Base-by-base conservation (phyloP, 2,329 filamentous ascomycete species). In the Arthroderma sp. region DNA sequence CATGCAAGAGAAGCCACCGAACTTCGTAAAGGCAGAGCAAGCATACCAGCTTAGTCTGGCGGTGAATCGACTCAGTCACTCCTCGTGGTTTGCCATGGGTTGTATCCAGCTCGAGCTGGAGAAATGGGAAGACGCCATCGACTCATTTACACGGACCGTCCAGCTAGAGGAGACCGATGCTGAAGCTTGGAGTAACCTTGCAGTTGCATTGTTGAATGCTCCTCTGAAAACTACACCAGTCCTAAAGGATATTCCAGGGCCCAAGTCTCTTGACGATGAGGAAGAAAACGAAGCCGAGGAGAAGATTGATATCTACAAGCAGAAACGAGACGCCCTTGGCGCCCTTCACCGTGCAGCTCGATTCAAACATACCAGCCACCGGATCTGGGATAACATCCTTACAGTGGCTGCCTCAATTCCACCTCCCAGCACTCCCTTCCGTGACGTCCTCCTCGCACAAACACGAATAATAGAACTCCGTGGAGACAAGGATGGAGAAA, bases 321-420 rank as follows among this genome's bases (percentile, higher is more conserved):
- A 88, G 56, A 79, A 90, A 1, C 75, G 79, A 0, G 88, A 95
- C 67, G 84, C 93, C 0, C 80, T 98, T 0, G 77, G 81, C 4
- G 91, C 93, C 0, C 88, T 95, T 71, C 93, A 95, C 68, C 86
- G 87, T 61, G 93, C 91, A 8, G 89, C 91, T 0, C 80, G 81
- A 3, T 81, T 95, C 23, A 89, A 94, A 54, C 81, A 88, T 70
- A 85, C 90, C 64, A 91, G 91, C 73, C 88, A 86, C 80, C 84
- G 88, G 64, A 96, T 98, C 70, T 97, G 91, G 91, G 88, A 95
- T 68, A 98, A 98, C 66, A 86, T 97, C 15, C 81, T 98, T 58
- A 93, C 90, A 0, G 84, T 97, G 21, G 86, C 88, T 0, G 82
- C 87, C 0, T 87, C 88, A 1, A 80, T 93, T 28, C 79, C 78